These are phyloP conservation scores for Fusarium sp. DNA, from an alignment of 2,329 filamentous ascomycete genomes.

Conservation along the genomic window DNA sequence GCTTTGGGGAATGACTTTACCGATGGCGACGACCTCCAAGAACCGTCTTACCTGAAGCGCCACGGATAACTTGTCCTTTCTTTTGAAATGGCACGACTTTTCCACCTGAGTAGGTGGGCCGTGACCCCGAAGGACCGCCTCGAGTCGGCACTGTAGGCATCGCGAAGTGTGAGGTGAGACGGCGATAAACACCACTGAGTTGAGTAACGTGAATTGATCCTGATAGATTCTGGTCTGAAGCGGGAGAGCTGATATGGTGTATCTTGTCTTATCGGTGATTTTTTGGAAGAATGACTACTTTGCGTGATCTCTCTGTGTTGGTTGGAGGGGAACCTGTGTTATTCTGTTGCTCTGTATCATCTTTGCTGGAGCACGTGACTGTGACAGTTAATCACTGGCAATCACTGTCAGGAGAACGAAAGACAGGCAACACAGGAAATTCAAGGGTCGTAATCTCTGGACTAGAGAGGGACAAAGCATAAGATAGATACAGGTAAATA, in stretches of 20 bases:
- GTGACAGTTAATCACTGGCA: neutral
- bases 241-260: neutral
- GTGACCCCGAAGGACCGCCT: conserved; percentile 43
- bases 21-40: conserved; percentile 41
- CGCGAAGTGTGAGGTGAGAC: neutral
- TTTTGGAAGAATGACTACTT: neutral
- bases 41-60: conserved; percentile 26
- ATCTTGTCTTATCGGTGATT: neutral
- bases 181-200: neutral
- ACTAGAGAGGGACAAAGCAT: neutral
- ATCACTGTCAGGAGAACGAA: neutral
- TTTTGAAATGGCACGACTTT: neutral
- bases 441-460: no score
- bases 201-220: neutral
- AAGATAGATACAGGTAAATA: neutral
- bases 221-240: neutral
- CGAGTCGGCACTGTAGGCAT: conserved; percentile 13
- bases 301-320: neutral
- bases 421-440: neutral
- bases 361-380: conserved; percentile 13
- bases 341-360: neutral
- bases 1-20: conserved; percentile 17
- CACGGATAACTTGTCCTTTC: neutral
- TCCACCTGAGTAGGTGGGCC: neutral
- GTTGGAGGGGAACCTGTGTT: neutral